Percentiles rank a stretch among this genome's conserved stretches.
Evolutionary conservation across 768 basidiomycete species (phyloP).

Genomic region (Psilocybe sp.): DNA sequence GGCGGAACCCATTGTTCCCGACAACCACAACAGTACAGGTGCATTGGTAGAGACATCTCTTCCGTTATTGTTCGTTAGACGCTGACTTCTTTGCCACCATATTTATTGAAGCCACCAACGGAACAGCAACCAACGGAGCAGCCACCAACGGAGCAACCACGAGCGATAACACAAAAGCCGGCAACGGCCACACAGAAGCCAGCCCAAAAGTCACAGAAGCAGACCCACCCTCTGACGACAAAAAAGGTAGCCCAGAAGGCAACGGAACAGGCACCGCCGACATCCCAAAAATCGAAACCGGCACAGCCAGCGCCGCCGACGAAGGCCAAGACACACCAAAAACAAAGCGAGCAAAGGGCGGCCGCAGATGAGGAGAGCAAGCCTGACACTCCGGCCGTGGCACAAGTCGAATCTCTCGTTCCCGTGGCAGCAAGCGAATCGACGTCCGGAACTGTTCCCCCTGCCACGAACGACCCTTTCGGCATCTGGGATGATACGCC

Average conservation of each 20-base stretch:
- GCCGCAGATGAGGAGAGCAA: background rate
- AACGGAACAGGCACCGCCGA: constrained; percentile 1
- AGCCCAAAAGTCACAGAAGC: constrained; percentile 2
- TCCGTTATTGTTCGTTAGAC: constrained; percentile 3
- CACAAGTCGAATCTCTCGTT: no score
- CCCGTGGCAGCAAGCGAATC: no score
- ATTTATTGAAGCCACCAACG: background rate
- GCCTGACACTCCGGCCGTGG: no score
- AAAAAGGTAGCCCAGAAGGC: constrained; percentile 10
- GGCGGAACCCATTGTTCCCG: constrained; percentile 1
- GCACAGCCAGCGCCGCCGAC: constrained; percentile 5
- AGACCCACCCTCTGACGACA: constrained; percentile 3
- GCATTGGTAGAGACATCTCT: constrained; percentile 28
- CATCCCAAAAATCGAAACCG: constrained; percentile 3
- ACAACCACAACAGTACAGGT: constrained; percentile 23
- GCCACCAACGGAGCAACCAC: constrained; percentile 2
- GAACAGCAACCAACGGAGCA: constrained; percentile 1
- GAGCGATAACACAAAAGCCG: constrained; percentile 5
- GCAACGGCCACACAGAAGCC: constrained; percentile 10
- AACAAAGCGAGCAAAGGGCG: background rate
- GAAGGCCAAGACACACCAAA: constrained; percentile 3
- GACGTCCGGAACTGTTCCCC: no score
- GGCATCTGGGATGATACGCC: background rate
- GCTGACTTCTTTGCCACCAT: constrained; percentile 9
- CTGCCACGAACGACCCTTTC: background rate